phyloP scores from a whole-genome alignment of 2,329 filamentous ascomycete species.

The Colletotrichum orbiculare region DNA sequence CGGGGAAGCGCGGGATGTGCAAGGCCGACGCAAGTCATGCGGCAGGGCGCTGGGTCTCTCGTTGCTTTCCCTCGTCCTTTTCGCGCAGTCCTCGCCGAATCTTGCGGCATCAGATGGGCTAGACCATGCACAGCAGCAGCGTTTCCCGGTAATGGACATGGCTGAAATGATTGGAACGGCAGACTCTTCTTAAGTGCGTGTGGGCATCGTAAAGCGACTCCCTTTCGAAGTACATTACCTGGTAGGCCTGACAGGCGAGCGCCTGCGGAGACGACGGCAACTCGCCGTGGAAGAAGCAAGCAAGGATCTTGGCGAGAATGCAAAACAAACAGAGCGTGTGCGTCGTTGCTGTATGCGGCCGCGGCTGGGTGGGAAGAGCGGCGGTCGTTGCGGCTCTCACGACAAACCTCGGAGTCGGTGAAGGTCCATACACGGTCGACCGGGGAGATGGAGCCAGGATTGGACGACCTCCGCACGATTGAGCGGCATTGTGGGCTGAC shows the following conservation, averaged over 20 bases:
- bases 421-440: not conserved
- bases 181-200: not conserved
- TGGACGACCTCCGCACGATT: constrained; percentile 29
- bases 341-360: too few species aligned
- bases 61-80: not conserved
- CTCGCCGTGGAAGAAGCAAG: not conserved
- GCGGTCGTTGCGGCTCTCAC: constrained; percentile 12
- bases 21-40: constrained; percentile 20
- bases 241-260: too few species aligned
- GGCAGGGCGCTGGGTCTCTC: constrained; percentile 1
- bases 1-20: constrained; percentile 15
- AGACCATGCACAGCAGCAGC: not conserved
- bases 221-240: too few species aligned
- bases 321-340: too few species aligned
- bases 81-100: constrained; percentile 5
- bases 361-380: too few species aligned
- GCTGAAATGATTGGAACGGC: not conserved
- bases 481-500: constrained; percentile 35
- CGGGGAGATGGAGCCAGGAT: constrained; percentile 32
- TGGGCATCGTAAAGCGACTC: too few species aligned
- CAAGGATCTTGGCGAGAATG: too few species aligned
- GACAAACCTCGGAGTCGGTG: constrained; percentile 8
- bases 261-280: constrained; percentile 7
- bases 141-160: constrained; percentile 3
- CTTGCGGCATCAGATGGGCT: constrained; percentile 1